These are phyloP conservation scores for Spergularia marina DNA, from an alignment of 148 eudicot genomes.

Conservation along the genomic window DNA sequence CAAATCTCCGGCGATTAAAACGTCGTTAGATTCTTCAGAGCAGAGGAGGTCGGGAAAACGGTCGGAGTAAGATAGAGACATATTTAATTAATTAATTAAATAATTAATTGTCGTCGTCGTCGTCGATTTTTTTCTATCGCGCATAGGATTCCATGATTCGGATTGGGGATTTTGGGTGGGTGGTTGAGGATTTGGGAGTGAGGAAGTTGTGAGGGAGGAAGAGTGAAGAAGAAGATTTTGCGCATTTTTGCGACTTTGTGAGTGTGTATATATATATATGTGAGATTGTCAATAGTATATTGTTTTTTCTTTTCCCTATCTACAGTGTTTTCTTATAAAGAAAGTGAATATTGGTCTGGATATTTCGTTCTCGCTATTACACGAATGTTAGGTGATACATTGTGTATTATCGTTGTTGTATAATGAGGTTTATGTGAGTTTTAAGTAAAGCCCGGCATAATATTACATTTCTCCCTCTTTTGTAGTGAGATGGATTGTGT, in stretches of 20 bases:
- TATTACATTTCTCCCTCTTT: no score
- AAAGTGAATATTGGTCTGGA: no score
- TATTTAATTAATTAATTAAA: slow-evolving; percentile 10
- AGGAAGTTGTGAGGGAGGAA: background rate
- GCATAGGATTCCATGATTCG: background rate
- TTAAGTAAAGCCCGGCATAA: no score
- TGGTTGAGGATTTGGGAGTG: background rate
- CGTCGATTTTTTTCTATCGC: slow-evolving; percentile 8
- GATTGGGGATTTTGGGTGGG: background rate
- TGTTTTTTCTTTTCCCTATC: no score
- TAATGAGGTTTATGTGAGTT: no score
- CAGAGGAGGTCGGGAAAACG: slow-evolving; percentile 60
- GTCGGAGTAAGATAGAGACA: slow-evolving; percentile 55
- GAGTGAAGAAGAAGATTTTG: slow-evolving; percentile 5
- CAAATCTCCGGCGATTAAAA: slow-evolving; percentile 32
- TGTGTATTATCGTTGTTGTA: no score
- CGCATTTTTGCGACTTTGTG: background rate
- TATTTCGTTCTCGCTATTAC: no score
- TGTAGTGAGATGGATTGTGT: no score
- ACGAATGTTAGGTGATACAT: no score
- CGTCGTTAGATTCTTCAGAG: slow-evolving; percentile 56
- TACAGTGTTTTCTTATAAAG: background rate
- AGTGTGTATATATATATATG: slow-evolving; percentile 19
- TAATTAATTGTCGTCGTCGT: background rate
- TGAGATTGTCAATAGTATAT: background rate